Conservation (phyloP, 2,329 filamentous ascomycete species). For the Phoma sp. region DNA sequence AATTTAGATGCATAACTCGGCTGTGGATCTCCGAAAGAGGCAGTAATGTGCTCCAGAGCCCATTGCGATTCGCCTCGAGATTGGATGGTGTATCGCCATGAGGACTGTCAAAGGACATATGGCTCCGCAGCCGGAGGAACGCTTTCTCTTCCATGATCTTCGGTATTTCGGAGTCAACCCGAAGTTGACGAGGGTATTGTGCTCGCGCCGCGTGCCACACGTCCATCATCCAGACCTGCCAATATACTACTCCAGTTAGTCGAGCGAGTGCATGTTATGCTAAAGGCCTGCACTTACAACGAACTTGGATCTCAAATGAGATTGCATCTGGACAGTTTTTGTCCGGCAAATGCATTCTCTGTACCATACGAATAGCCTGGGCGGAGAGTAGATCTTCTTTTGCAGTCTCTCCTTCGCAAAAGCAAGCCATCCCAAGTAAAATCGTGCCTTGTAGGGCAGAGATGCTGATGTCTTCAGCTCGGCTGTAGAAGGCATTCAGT, state of each 20-base stretch:
- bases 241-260: conserved; percentile 4
- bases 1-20: conserved; percentile 10
- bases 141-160: conserved; percentile 8
- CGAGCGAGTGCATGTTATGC: background rate
- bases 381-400: conserved; percentile 8
- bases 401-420: conserved; percentile 2
- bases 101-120: background rate
- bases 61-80: background rate
- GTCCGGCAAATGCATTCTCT: conserved; percentile 2
- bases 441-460: conserved; percentile 7
- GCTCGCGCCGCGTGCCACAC: conserved; percentile 1
- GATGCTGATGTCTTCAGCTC: conserved; percentile 4
- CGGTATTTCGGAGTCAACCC: background rate
- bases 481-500: conserved; percentile 1
- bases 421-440: conserved; percentile 12
- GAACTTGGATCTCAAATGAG: conserved; percentile 2
- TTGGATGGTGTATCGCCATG: background rate
- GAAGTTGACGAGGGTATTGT: conserved; percentile 8
- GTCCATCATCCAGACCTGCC: conserved; percentile 14
- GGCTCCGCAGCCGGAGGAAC: background rate
- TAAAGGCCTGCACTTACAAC: background rate
- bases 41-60: conserved; percentile 13
- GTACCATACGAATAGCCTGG: conserved; percentile 13
- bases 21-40: conserved; percentile 12
- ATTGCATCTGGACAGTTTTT: background rate